Evolutionary conservation across 768 basidiomycete species (phyloP), one percentile per base, ranked within the genome.

Genomic region (Trametes punicea): DNA sequence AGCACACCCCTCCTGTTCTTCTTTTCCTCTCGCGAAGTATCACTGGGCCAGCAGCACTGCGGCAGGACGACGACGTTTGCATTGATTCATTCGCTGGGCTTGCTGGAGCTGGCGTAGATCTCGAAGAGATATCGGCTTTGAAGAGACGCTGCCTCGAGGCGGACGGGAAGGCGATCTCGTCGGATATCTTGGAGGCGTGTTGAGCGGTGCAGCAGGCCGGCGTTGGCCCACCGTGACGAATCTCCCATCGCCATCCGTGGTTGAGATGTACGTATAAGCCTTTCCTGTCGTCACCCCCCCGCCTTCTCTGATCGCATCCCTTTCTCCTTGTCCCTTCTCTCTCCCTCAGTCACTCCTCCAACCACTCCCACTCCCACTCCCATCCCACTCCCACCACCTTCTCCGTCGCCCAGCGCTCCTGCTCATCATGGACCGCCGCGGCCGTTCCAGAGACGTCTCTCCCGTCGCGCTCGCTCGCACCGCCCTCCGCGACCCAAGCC

Each of bases 401-500:
- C 34, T 15, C 34, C 15, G 5, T 5, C 34, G 13, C 21, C 42
- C 42, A 44, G 23, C 42, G 42, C 40, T 41, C 9, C 42, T 3
- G 5, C 1, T 13, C 21, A 26, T 10, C 55, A 69, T 69, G 68
- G 55, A 58, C 56, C 44, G 54, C 42, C 63, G 69, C 48, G 69
- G 69, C 54, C 65, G 67, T 55, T 64, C 64, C 8, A 49, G 60
- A 45, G 61, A 65, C 36, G 56, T 70, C 27, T 65, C 69, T 13
- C 67, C 67, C 51, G 53, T 65, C 40, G 63, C 65, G 9, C 27
- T 61, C 44, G 56, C 59, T 6, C 54, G 53, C 30, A 54, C 48
- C 30, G n/a, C 47, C 26, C 39, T 51, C 38, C 57, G 54, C 51
- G 45, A 39, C 48, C 51, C 33, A 18, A 31, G 38, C 47, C 51